These are phyloP conservation scores for Fusarium brachygibbosum DNA, from an alignment of 2,329 filamentous ascomycete species.

Conservation along the genomic window DNA sequence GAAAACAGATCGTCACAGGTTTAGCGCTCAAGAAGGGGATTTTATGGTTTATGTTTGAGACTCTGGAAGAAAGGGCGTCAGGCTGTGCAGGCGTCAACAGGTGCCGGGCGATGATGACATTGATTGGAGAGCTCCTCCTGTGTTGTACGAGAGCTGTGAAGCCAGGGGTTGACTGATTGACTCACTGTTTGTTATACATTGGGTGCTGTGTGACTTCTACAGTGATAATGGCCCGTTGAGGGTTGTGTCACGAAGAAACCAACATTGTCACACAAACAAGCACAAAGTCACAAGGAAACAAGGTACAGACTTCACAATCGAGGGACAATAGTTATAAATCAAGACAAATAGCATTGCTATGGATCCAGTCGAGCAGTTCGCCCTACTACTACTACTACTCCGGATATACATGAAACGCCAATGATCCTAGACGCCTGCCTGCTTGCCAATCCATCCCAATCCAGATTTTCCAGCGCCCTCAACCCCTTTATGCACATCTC, in stretches of 20 bases:
- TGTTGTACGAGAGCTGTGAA: too few relatives aligned
- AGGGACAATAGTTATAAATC: slow-evolving; percentile 6
- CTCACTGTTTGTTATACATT: too few relatives aligned
- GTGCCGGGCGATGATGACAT: too few relatives aligned
- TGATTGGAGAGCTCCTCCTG: too few relatives aligned
- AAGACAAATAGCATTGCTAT: slow-evolving; percentile 45
- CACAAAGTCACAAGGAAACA: neutral
- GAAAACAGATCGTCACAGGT: too few relatives aligned
- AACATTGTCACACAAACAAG: neutral
- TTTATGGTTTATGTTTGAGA: too few relatives aligned
- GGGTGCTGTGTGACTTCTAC: too few relatives aligned
- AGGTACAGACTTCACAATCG: neutral
- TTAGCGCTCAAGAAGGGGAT: too few relatives aligned
- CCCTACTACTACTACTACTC: slow-evolving; percentile 43
- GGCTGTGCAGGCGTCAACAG: too few relatives aligned
- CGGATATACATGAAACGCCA: slow-evolving; percentile 47
- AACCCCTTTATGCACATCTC: slow-evolving; percentile 33
- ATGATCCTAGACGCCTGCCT: slow-evolving; percentile 36
- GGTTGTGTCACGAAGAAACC: neutral
- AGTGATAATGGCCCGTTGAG: too few relatives aligned
- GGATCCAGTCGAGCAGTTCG: slow-evolving; percentile 42
- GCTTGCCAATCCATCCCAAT: slow-evolving; percentile 30
- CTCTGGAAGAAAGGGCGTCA: too few relatives aligned
- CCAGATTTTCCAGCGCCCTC: slow-evolving; percentile 36
- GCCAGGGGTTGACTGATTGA: too few relatives aligned